These are phyloP conservation scores for Termitomyces sp. DNA, from an alignment of 768 basidiomycete species.

Conservation along the genomic window DNA sequence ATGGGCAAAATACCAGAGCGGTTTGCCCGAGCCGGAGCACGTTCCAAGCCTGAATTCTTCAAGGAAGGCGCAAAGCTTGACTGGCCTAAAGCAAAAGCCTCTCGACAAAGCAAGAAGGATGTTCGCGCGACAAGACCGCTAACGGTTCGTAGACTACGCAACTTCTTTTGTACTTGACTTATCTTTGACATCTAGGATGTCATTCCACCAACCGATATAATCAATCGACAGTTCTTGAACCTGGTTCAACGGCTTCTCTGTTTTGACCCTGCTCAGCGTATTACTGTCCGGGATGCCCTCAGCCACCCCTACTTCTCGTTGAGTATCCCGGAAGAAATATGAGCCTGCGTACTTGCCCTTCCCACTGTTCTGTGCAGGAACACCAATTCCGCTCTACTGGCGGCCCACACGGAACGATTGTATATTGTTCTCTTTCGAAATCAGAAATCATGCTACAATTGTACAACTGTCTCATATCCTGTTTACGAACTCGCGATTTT, in stretches of 20 bases:
- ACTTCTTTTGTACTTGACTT: constrained; percentile 7
- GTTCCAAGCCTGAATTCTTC: constrained; percentile 91
- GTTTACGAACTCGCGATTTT: constrained; percentile 3
- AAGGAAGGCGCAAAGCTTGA: constrained; percentile 80
- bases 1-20: constrained; percentile 97
- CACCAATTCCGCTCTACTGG: background rate
- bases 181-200: constrained; percentile 53
- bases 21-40: constrained; percentile 68
- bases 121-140: constrained; percentile 80
- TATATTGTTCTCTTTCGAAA: constrained; percentile 6
- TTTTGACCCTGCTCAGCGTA: constrained; percentile 86
- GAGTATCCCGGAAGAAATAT: constrained; percentile 64
- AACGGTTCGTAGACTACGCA: constrained; percentile 44
- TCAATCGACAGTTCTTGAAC: constrained; percentile 80
- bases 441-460: constrained; percentile 6
- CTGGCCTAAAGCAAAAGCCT: constrained; percentile 87
- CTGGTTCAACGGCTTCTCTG: constrained; percentile 82
- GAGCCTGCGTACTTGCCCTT: constrained; percentile 19
- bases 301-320: constrained; percentile 81
- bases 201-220: constrained; percentile 67
- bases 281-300: constrained; percentile 84
- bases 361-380: constrained; percentile 1
- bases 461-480: constrained; percentile 8
- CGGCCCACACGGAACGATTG: constrained; percentile 1
- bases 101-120: constrained; percentile 90